Conservation (phyloP, 2,329 filamentous ascomycete species). For the Microdochium paspali region DNA sequence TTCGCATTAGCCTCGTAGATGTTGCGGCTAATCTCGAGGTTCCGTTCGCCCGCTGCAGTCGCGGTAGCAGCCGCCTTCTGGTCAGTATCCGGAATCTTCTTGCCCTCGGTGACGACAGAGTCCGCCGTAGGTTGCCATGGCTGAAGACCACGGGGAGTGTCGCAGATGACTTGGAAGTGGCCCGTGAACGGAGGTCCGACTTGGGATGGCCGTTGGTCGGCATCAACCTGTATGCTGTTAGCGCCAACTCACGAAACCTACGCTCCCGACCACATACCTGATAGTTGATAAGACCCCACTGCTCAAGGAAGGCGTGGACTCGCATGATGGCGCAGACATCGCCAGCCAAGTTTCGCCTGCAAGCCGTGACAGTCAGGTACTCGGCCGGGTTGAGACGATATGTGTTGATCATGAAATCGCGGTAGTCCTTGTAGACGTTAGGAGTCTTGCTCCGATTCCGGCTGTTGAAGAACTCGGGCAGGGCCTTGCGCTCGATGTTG, state of each 20-base stretch:
- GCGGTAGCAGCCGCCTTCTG: conserved; percentile 56
- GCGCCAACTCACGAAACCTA: too few species aligned
- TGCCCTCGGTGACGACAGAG: conserved; percentile 53
- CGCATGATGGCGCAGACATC: conserved; percentile 99
- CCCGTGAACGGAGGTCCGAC: conserved; percentile 95
- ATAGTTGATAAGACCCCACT: conserved; percentile 98
- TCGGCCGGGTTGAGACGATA: conserved; percentile 93
- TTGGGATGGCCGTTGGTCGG: conserved; percentile 87
- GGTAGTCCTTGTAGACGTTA: conserved; percentile 95
- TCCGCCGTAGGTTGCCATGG: conserved; percentile 88
- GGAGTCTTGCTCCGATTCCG: conserved; percentile 97
- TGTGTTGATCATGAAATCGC: conserved; percentile 99
- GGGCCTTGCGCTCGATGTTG: conserved; percentile 82
- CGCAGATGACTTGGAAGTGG: conserved; percentile 91
- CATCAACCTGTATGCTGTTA: conserved; percentile 65
- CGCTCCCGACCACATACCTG: too few species aligned
- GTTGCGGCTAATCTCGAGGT: conserved; percentile 87
- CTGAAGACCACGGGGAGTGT: conserved; percentile 89
- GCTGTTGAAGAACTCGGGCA: conserved; percentile 98
- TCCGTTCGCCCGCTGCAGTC: conserved; percentile 68
- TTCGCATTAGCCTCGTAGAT: conserved; percentile 92
- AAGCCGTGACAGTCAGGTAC: conserved; percentile 95
- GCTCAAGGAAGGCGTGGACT: conserved; percentile 93
- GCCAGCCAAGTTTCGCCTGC: conserved; percentile 85
- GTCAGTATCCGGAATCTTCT: conserved; percentile 61